phyloP scores from a whole-genome alignment of 75 land plant species.

The Pinus albicaulis region DNA sequence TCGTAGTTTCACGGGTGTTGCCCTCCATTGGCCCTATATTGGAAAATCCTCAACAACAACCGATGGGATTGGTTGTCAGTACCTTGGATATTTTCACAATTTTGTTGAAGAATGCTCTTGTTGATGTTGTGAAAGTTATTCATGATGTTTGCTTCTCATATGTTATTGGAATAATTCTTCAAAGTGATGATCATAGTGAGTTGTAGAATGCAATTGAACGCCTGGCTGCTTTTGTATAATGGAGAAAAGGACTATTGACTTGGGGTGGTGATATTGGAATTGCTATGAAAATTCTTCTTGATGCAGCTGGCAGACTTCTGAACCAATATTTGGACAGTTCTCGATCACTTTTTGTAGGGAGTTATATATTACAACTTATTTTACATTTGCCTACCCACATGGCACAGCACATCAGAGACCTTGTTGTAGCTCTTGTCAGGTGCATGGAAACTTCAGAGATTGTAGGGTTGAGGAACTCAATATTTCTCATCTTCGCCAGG shows the following conservation, averaged over 20 bases:
- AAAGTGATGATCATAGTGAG: constrained; percentile 85
- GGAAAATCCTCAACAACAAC: constrained; percentile 68
- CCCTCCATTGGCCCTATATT: constrained; percentile 72
- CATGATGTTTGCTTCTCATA: constrained; percentile 42
- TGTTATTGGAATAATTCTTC: constrained; percentile 57
- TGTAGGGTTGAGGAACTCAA: constrained; percentile 63
- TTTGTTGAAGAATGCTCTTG: constrained; percentile 81
- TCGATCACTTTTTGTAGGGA: constrained; percentile 91
- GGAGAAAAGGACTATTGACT: constrained; percentile 64
- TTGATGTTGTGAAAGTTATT: constrained; percentile 57
- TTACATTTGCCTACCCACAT: constrained; percentile 77
- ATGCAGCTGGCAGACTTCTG: constrained; percentile 90
- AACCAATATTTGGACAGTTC: constrained; percentile 84
- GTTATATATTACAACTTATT: constrained; percentile 77
- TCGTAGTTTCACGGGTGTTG: constrained; percentile 66
- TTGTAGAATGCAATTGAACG: constrained; percentile 95
- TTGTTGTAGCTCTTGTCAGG: constrained; percentile 72
- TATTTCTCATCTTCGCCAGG: constrained; percentile 82
- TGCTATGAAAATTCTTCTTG: constrained; percentile 82
- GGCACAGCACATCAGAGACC: constrained; percentile 53
- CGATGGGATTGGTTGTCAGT: constrained; percentile 77
- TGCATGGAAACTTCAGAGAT: constrained; percentile 76
- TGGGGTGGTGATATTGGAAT: constrained; percentile 70
- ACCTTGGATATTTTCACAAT: constrained; percentile 85
- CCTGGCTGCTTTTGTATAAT: constrained; percentile 72